phyloP scores from a whole-genome alignment of 2,329 filamentous ascomycete species.

The Aspergillus fijiensis region DNA sequence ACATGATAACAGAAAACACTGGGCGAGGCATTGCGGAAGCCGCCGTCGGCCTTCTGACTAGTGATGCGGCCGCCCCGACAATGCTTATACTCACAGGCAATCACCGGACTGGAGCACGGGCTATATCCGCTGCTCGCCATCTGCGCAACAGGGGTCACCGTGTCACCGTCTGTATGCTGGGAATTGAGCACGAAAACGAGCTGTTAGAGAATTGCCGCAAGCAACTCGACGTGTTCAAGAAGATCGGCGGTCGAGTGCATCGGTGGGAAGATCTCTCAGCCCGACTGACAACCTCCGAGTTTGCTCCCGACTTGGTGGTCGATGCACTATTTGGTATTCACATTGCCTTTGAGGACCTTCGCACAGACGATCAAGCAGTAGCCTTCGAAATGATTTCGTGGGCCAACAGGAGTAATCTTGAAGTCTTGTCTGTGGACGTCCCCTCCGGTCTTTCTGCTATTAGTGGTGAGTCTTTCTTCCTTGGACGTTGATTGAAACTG shows the following conservation, averaged over 20 bases:
- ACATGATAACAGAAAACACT: constrained; percentile 89
- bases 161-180: constrained; percentile 79
- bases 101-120: constrained; percentile 81
- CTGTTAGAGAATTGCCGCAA: constrained; percentile 76
- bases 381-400: constrained; percentile 90
- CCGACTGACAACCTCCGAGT: constrained; percentile 53
- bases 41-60: constrained; percentile 69
- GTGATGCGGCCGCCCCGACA: constrained; percentile 53
- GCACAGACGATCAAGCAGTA: constrained; percentile 76
- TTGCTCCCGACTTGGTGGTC: constrained; percentile 75
- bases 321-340: constrained; percentile 87
- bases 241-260: constrained; percentile 73
- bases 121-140: constrained; percentile 81
- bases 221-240: constrained; percentile 80
- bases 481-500: constrained; percentile 23
- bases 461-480: constrained; percentile 64
- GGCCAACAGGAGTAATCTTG: constrained; percentile 83
- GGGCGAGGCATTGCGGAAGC: constrained; percentile 80
- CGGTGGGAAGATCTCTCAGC: constrained; percentile 59
- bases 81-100: constrained; percentile 90
- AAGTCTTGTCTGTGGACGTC: constrained; percentile 83
- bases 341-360: constrained; percentile 82
- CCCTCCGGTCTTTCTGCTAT: constrained; percentile 84
- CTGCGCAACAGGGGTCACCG: constrained; percentile 79
- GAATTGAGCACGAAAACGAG: constrained; percentile 78